Evolutionary conservation across 1,139 yeast genomes (phyloP).

Genomic region (Magnusiomyces sp.): DNA sequence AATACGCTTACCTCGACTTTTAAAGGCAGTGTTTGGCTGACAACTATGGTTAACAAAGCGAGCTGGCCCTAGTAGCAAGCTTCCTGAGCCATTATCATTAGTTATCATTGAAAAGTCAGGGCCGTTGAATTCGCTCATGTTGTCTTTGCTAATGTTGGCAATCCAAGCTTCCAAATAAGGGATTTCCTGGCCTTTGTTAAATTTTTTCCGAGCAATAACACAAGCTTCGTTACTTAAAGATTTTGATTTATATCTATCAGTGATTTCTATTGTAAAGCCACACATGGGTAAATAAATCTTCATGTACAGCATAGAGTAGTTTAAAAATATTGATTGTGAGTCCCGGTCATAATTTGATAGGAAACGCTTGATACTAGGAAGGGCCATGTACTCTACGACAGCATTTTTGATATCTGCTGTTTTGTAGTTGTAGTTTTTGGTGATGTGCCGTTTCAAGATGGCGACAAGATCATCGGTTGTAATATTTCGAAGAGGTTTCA

Average conservation of each 20-base stretch:
- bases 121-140: conserved; percentile 27
- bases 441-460: conserved; percentile 20
- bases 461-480: conserved; percentile 19
- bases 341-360: conserved; percentile 24
- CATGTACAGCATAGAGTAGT: conserved; percentile 34
- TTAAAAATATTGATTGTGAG: conserved; percentile 30
- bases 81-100: conserved; percentile 29
- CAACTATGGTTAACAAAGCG: conserved; percentile 44
- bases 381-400: conserved; percentile 24
- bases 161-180: conserved; percentile 35
- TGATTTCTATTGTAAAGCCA: conserved; percentile 37
- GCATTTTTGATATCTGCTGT: conserved; percentile 21
- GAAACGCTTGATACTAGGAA: conserved; percentile 28
- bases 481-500: conserved; percentile 24
- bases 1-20: conserved; percentile 27
- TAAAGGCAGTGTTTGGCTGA: conserved; percentile 35
- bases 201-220: conserved; percentile 32
- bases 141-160: conserved; percentile 32
- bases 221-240: conserved; percentile 32
- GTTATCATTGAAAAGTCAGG: conserved; percentile 40
- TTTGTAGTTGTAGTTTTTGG: conserved; percentile 15
- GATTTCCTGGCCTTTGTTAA: conserved; percentile 32
- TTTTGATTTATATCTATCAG: conserved; percentile 33
- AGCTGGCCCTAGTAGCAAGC: conserved; percentile 42
- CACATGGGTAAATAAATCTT: conserved; percentile 33